Percentiles rank a stretch among this genome's conserved stretches.
phyloP scores from a whole-genome alignment of 2,329 filamentous ascomycete genomes.

The Stromatinia cepivora region DNA sequence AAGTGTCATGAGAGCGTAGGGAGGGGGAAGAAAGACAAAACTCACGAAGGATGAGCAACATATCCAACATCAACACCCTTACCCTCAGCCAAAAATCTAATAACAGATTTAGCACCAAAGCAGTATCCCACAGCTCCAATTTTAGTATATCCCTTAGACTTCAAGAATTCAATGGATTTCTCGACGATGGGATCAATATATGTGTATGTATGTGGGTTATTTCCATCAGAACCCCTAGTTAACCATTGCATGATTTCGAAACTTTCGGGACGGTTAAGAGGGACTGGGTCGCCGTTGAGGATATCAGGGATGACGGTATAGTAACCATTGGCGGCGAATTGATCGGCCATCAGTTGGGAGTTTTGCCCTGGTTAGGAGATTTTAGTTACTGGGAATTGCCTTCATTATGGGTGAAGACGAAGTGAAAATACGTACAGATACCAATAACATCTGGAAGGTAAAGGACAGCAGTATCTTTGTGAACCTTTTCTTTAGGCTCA shows the following conservation, averaged over 20 bases:
- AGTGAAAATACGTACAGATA: conserved; percentile 31
- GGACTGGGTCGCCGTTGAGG: conserved; percentile 65
- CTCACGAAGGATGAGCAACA: conserved; percentile 67
- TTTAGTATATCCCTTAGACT: conserved; percentile 56
- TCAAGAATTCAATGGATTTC: conserved; percentile 57
- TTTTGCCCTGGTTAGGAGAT: conserved; percentile 48
- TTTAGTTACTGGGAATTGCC: conserved; percentile 32
- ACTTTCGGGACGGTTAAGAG: conserved; percentile 49
- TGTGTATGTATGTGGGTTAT: conserved; percentile 39
- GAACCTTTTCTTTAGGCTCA: conserved; percentile 34
- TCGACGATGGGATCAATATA: conserved; percentile 46
- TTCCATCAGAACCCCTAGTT: conserved; percentile 36
- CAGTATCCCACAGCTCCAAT: conserved; percentile 71
- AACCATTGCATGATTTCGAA: conserved; percentile 54
- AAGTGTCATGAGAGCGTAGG: not conserved
- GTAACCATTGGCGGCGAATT: conserved; percentile 65
- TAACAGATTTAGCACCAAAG: conserved; percentile 72
- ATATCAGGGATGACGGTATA: conserved; percentile 63
- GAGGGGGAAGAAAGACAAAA: not conserved
- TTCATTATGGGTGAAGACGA: not conserved
- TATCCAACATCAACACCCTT: conserved; percentile 68
- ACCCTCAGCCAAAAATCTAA: conserved; percentile 60
- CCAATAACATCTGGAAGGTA: conserved; percentile 40
- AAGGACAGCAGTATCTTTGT: conserved; percentile 40
- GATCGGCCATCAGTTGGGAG: conserved; percentile 68